A percentile compares a stretch with the other conserved stretches of the same genome.
Evolutionary conservation across 192 early-diverging fungal species (phyloP).

Genomic region (Dissophora globulifera): DNA sequence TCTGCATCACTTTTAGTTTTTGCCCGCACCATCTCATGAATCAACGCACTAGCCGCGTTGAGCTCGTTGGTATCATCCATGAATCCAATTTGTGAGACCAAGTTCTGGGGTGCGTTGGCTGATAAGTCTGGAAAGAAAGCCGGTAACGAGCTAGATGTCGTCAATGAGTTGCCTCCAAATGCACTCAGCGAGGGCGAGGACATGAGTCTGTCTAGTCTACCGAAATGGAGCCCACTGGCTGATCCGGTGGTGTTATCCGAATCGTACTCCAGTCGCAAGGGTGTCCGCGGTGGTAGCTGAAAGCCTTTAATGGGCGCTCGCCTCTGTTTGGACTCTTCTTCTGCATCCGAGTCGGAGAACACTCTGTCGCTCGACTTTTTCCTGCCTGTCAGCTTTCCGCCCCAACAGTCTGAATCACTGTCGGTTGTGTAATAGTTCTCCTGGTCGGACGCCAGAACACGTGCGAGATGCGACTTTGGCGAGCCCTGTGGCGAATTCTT

Average conservation of each 20-base stretch:
- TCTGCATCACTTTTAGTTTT: slow-evolving; percentile 51
- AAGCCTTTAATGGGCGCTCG: slow-evolving; percentile 16
- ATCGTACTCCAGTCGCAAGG: slow-evolving; percentile 40
- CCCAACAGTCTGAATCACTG: slow-evolving; percentile 48
- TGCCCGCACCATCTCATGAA: slow-evolving; percentile 39
- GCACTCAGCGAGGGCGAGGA: slow-evolving; percentile 42
- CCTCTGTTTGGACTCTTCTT: slow-evolving; percentile 31
- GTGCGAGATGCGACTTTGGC: slow-evolving; percentile 38
- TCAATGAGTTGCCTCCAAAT: slow-evolving; percentile 19
- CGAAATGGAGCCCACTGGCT: slow-evolving; percentile 6
- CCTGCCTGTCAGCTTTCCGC: slow-evolving; percentile 8
- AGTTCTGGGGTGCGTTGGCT: slow-evolving; percentile 44
- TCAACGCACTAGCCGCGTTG: slow-evolving; percentile 37
- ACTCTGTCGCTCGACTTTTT: slow-evolving; percentile 35
- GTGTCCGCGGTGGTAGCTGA: slow-evolving; percentile 21
- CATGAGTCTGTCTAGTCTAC: slow-evolving; percentile 22
- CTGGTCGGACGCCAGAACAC: slow-evolving; percentile 42
- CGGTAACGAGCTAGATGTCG: slow-evolving; percentile 28
- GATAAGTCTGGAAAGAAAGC: slow-evolving; percentile 50
- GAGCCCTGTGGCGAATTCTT: slow-evolving; percentile 46
- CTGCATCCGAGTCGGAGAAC: slow-evolving; percentile 46
- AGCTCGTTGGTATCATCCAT: slow-evolving; percentile 53
- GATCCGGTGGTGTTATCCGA: slow-evolving; percentile 37
- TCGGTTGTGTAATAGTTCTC: slow-evolving; percentile 49
- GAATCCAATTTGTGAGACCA: slow-evolving; percentile 52